A percentile compares a stretch with the other conserved stretches of the same genome.
Evolutionary conservation across 2,329 filamentous ascomycete genomes (phyloP).

Genomic region (Sporothrix curviconia): DNA sequence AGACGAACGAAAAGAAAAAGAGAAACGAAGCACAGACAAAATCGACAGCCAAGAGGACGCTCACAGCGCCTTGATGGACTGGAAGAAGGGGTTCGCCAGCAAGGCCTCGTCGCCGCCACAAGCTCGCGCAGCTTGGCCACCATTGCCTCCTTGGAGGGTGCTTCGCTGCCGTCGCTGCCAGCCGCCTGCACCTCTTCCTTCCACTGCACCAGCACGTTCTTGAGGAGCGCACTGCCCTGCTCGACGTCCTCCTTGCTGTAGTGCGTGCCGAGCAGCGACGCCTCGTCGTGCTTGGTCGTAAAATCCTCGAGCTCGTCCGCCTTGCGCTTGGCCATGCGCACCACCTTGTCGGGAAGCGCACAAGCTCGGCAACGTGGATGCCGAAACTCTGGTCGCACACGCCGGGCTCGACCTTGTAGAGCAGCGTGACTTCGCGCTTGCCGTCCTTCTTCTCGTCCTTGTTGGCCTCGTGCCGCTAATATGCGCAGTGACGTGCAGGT

Average conservation of each 20-base stretch:
- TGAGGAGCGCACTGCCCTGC: conserved; percentile 77
- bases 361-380: conserved; percentile 95
- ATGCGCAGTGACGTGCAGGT: conserved; percentile 93
- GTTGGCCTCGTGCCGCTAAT: conserved; percentile 49
- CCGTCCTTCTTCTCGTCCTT: conserved; percentile 32
- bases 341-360: conserved; percentile 92
- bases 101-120: conserved; percentile 65
- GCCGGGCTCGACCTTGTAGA: conserved; percentile 94
- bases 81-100: conserved; percentile 62
- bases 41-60: not conserved
- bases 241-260: conserved; percentile 84
- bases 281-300: conserved; percentile 64
- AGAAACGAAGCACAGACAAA: not conserved
- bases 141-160: conserved; percentile 68
- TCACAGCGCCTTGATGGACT: conserved; percentile 52
- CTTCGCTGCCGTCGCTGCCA: conserved; percentile 26
- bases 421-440: conserved; percentile 81
- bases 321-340: conserved; percentile 98
- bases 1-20: not conserved
- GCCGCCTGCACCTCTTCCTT: conserved; percentile 61
- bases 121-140: conserved; percentile 71
- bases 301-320: conserved; percentile 98
- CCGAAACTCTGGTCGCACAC: conserved; percentile 97
- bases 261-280: conserved; percentile 39
- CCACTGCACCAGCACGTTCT: conserved; percentile 77